Conservation (phyloP, 2,329 filamentous ascomycete genomes). For the Scedosporium aurantiacum region DNA sequence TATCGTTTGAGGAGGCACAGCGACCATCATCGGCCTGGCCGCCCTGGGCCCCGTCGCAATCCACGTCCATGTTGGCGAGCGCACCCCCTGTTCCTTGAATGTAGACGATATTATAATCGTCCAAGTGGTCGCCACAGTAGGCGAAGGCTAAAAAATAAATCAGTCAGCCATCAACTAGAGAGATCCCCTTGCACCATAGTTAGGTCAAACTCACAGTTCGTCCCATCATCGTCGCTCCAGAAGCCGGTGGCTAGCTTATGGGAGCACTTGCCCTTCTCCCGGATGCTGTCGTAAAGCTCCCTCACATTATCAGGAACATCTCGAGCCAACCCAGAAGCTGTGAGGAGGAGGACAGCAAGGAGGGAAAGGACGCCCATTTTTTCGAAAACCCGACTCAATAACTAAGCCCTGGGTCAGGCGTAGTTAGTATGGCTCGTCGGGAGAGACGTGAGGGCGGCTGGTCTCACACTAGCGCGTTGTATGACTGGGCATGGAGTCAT, state of each 20-base stretch:
- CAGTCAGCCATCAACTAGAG: not conserved
- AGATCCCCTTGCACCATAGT: not conserved
- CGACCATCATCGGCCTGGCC: conserved; percentile 29
- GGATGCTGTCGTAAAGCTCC: conserved; percentile 1
- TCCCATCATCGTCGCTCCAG: not conserved
- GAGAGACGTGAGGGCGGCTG: too few relatives aligned
- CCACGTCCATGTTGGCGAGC: conserved; percentile 46
- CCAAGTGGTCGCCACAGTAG: conserved; percentile 36
- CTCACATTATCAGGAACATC: conserved; percentile 3
- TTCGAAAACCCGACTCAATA: too few relatives aligned
- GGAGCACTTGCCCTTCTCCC: not conserved
- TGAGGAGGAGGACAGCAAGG: not conserved
- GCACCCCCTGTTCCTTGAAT: conserved; percentile 29
- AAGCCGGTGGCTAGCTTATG: conserved; percentile 1
- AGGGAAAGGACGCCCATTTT: not conserved
- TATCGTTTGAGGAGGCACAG: conserved; percentile 32
- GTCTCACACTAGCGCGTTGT: too few relatives aligned
- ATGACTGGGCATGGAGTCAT: too few relatives aligned
- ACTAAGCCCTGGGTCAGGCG: too few relatives aligned
- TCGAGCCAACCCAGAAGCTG: not conserved
- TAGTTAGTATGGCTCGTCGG: too few relatives aligned
- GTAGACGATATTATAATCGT: conserved; percentile 33
- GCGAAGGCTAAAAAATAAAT: conserved; percentile 16
- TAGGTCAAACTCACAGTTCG: not conserved
- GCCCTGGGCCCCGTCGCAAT: conserved; percentile 42